These are phyloP conservation scores for Penicillium sp. DNA, from an alignment of 2,329 filamentous ascomycete species.

Conservation along the genomic window DNA sequence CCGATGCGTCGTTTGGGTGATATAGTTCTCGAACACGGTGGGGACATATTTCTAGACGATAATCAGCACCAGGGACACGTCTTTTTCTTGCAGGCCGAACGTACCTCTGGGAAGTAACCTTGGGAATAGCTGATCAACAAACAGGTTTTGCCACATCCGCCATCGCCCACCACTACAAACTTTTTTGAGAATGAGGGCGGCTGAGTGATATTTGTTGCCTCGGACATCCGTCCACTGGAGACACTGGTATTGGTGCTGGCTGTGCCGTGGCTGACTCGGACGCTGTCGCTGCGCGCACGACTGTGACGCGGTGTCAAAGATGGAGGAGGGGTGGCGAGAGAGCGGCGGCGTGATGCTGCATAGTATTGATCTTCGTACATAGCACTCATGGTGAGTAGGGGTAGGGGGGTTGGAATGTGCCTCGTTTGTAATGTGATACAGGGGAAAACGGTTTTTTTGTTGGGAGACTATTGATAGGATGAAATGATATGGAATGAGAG, in stretches of 20 bases:
- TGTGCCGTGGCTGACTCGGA: slow-evolving; percentile 82
- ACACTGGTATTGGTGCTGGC: slow-evolving; percentile 81
- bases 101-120: slow-evolving; percentile 97
- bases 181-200: slow-evolving; percentile 96
- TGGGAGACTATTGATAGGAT: background rate
- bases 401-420: slow-evolving; percentile 23
- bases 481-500: slow-evolving; percentile 1
- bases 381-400: slow-evolving; percentile 31
- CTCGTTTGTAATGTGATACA: slow-evolving; percentile 12
- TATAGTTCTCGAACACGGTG: slow-evolving; percentile 99
- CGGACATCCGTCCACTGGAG: slow-evolving; percentile 70
- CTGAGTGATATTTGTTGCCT: slow-evolving; percentile 82
- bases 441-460: background rate
- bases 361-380: slow-evolving; percentile 48
- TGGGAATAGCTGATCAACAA: slow-evolving; percentile 98
- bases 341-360: slow-evolving; percentile 60
- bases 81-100: slow-evolving; percentile 22
- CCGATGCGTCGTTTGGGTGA: slow-evolving; percentile 89
- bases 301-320: slow-evolving; percentile 46
- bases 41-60: slow-evolving; percentile 89
- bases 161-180: slow-evolving; percentile 97
- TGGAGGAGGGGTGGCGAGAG: slow-evolving; percentile 45
- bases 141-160: slow-evolving; percentile 98
- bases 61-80: background rate
- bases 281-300: slow-evolving; percentile 55